phyloP scores from a whole-genome alignment of 2,329 filamentous ascomycete genomes.

The Aspergillus jensenii region DNA sequence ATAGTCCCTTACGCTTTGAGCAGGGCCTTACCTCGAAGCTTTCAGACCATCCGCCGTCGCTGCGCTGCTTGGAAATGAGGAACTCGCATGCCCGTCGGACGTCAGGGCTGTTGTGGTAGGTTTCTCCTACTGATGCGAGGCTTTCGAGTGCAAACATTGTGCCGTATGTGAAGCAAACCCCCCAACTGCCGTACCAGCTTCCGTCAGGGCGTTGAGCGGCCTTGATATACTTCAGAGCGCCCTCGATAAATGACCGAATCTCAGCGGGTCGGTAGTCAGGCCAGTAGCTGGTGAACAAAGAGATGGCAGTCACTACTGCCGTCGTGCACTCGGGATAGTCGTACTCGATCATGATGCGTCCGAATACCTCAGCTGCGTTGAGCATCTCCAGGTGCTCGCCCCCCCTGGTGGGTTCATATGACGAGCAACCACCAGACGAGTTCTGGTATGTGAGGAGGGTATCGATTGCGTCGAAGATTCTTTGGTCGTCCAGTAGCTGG shows the following conservation, averaged over 20 bases:
- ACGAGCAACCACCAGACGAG: conserved; percentile 79
- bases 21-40: background rate
- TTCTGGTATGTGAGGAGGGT: conserved; percentile 93
- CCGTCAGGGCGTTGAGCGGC: conserved; percentile 74
- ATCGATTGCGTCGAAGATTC: conserved; percentile 85
- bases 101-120: conserved; percentile 69
- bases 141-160: conserved; percentile 95
- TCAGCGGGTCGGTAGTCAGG: conserved; percentile 76
- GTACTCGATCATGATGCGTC: conserved; percentile 96
- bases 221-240: conserved; percentile 81
- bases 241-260: conserved; percentile 68
- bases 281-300: conserved; percentile 77
- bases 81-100: conserved; percentile 80
- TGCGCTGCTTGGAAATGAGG: conserved; percentile 76
- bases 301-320: conserved; percentile 83
- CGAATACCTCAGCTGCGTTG: conserved; percentile 96
- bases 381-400: conserved; percentile 76
- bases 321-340: conserved; percentile 98
- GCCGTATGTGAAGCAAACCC: conserved; percentile 96
- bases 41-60: conserved; percentile 95
- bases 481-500: conserved; percentile 69
- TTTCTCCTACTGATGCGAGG: conserved; percentile 77
- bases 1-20: background rate
- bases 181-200: conserved; percentile 98
- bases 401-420: conserved; percentile 82